Base-by-base conservation (phyloP, 208 protist genomes). In the Leishmania tarentolae region DNA sequence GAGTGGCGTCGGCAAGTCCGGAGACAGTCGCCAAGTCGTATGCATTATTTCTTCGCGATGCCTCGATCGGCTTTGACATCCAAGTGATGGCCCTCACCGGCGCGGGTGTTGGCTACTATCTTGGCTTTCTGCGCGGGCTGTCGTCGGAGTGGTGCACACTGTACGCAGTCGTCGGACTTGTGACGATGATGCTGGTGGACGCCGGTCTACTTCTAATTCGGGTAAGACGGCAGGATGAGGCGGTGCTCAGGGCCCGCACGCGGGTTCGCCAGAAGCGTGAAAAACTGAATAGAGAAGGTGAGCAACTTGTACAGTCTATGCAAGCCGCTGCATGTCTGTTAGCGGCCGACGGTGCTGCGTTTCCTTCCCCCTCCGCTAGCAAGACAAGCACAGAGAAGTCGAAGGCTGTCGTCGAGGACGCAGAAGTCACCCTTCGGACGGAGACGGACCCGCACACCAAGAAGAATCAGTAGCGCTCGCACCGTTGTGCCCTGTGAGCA, bases 121-220 rank as follows among this genome's bases (percentile, higher is more conserved):
- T 96, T 2, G 89, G 82, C 35, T 82, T 92, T 77, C 77, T 95
- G 66, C 86, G 87, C 61, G 91, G 92, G 4, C 65, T 76, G 8
- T 76, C 83, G 9, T 73, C 84, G 68, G 86, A 93, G 78, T 83
- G 77, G 74, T 95, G 91, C 78, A 86, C 93, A 21, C 68, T 93
- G 40, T 92, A 83, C 83, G 93, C 84, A 5, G 83, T 87, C 24
- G 77, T 96, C 59, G 93, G 90, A 4, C 77, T 94, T 13, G 78
- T 92, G 46, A 47, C 78, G 78, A 94, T 96, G 91, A 78, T 96
- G 77, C 72, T 96, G 52, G 93, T 96, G 35, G 93, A 96, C 80
- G 88, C 91, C 3, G 76, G 87, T 79, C 86, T 96, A 68, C 85
- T 96, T 2, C 82, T 94, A 17, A 85, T 90, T n/a, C 88, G 88